Evolutionary conservation across 768 basidiomycete species (phyloP), one percentile per base, ranked within the genome.

Genomic region (Pholiota conissans): DNA sequence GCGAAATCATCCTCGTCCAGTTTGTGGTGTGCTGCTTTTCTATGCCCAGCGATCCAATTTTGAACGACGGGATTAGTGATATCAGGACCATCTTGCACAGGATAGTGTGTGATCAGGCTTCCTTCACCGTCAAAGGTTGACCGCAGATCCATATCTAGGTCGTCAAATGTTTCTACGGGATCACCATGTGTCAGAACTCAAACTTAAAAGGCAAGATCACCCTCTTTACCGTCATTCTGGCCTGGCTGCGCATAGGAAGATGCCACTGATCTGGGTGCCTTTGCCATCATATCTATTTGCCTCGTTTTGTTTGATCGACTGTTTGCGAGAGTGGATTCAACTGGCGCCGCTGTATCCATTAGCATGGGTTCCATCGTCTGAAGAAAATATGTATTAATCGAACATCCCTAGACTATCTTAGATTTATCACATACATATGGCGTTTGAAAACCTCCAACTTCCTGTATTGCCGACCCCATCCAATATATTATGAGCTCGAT

Each of bases 401-500:
- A 30, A 63, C 66, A 59, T 59, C 34, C 42, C 18, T 24, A 45
- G 42, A 45, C 24, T 65, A 65, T 59, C 32, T 58, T 34, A 58
- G 54, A 57, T 62, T 60, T 30, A 54, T 58, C 59, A 76, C 77
- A 57, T 63, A 81, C 81, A 72, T 76, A 71, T 3, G 76, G 79
- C 54, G 73, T 65, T 14, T 50, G 48, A 28, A 68, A 71, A 39
- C 69, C 71, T 14, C 70, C 73, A 20, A 64, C 61, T 34, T 76
- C 63, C 0, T 69, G 72, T 77, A 82, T 79, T 9, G 83, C 79
- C 50, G 84, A 84, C 34, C 74, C 74, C 49, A 83, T 65, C 85
- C 85, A 87, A 66, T 77, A 86, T 7, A 75, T 67, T 22, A 87
- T 66, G 57, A 74, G 70, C 67, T 85, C 81, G 53, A 81, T 61